Percentiles rank a stretch among this genome's conserved stretches.
phyloP scores from a whole-genome alignment of 306 rosid species.

The Betula pendula region DNA sequence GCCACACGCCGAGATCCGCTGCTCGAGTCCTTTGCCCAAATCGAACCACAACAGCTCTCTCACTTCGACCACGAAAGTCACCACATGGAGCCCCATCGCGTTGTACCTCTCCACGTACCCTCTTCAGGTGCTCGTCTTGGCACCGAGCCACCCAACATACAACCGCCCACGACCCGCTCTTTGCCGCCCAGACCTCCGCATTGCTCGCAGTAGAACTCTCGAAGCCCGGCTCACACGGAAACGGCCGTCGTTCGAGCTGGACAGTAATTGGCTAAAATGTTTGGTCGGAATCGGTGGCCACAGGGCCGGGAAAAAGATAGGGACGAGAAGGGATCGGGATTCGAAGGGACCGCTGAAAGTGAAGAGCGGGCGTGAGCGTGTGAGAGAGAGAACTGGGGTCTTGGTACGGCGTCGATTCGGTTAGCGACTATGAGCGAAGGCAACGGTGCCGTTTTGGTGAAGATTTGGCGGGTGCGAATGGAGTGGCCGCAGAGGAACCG shows the following conservation, averaged over 20 bases:
- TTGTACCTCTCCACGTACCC: conserved; percentile 90
- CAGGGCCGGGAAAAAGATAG: conserved; percentile 39
- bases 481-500: conserved; percentile 34
- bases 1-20: conserved; percentile 47
- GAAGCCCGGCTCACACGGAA: conserved; percentile 47
- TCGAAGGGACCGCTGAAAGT: conserved; percentile 22
- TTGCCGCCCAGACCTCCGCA: conserved; percentile 21
- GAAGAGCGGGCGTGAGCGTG: conserved; percentile 33
- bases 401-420: neutral
- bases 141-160: conserved; percentile 94
- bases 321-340: conserved; percentile 39
- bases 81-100: conserved; percentile 63
- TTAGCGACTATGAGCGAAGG: neutral
- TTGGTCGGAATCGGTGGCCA: conserved; percentile 15
- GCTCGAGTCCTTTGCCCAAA: conserved; percentile 55
- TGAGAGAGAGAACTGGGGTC: conserved; percentile 28
- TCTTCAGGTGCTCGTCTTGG: conserved; percentile 66
- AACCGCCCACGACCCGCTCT: conserved; percentile 46
- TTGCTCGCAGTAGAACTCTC: conserved; percentile 18
- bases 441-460: conserved; percentile 33
- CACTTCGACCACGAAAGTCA: conserved; percentile 65
- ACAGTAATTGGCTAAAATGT: conserved; percentile 26
- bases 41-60: conserved; percentile 56
- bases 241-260: conserved; percentile 31
- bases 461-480: conserved; percentile 43